Conservation (phyloP, 345 rosid species). For the Salix brachista region DNA sequence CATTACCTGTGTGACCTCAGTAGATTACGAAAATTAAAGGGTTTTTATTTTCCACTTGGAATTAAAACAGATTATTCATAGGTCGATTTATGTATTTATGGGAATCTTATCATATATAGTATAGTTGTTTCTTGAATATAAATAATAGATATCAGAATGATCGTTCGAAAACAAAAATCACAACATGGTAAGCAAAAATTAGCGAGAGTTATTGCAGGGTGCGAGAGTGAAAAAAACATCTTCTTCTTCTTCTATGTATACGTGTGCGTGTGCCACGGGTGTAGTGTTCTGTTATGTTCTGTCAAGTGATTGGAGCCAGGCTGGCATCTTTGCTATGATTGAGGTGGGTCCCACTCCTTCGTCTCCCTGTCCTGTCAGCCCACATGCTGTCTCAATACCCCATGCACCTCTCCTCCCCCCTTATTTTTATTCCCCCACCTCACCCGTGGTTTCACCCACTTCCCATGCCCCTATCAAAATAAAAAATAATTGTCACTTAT, state of each 20-base stretch:
- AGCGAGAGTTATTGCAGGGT: too few relatives aligned
- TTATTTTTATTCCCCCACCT: neutral
- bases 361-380: conserved; percentile 46
- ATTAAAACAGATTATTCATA: too few relatives aligned
- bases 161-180: too few relatives aligned
- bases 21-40: too few relatives aligned
- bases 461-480: neutral
- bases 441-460: conserved; percentile 6
- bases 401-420: conserved; percentile 18
- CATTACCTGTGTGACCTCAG: neutral
- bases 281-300: conserved; percentile 29
- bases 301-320: conserved; percentile 57
- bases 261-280: neutral
- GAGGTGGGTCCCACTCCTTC: conserved; percentile 35
- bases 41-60: too few relatives aligned
- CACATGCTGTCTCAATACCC: conserved; percentile 50
- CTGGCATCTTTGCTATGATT: conserved; percentile 55
- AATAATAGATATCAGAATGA: too few relatives aligned
- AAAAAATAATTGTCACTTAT: too few relatives aligned
- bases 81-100: too few relatives aligned
- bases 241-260: neutral
- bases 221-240: neutral
- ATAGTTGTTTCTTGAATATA: too few relatives aligned
- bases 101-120: too few relatives aligned
- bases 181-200: too few relatives aligned